Evolutionary conservation across 106 monocot species (phyloP).

Genomic region (Dendrobium chrysotoxum): DNA sequence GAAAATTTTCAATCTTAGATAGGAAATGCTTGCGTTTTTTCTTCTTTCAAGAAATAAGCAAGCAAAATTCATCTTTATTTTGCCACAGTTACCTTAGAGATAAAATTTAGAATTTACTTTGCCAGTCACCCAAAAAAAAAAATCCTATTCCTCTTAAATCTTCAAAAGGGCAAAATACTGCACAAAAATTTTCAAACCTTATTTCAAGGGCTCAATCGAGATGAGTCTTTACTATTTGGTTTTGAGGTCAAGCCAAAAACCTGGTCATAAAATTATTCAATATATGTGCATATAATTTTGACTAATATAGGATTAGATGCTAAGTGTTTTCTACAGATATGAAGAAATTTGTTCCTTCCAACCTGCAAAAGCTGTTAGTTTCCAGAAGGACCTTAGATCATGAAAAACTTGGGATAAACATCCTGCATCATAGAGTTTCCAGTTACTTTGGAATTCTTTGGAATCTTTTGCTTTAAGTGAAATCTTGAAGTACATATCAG

Average conservation of each 20-base stretch:
- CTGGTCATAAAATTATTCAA: neutral
- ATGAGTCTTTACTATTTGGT: neutral
- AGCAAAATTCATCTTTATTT: neutral
- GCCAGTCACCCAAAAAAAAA: neutral
- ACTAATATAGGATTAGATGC: neutral
- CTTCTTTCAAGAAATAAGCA: neutral
- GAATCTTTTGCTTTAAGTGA: neutral
- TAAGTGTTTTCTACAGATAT: neutral
- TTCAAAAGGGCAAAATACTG: neutral
- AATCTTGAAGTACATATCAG: neutral
- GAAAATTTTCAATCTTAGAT: neutral
- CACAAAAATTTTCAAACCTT: neutral
- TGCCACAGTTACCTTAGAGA: neutral
- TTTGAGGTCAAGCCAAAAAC: neutral
- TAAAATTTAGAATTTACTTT: neutral
- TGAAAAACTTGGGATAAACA: neutral
- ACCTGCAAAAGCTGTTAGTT: neutral
- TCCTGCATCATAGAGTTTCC: neutral
- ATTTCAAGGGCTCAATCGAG: neutral
- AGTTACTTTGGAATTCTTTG: neutral
- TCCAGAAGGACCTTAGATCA: neutral
- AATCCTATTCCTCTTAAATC: neutral
- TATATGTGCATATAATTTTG: neutral
- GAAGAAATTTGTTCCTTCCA: neutral
- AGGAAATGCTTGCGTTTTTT: neutral